These are phyloP conservation scores for Meredithiella fracta DNA, from an alignment of 2,329 filamentous ascomycete genomes.

Conservation along the genomic window DNA sequence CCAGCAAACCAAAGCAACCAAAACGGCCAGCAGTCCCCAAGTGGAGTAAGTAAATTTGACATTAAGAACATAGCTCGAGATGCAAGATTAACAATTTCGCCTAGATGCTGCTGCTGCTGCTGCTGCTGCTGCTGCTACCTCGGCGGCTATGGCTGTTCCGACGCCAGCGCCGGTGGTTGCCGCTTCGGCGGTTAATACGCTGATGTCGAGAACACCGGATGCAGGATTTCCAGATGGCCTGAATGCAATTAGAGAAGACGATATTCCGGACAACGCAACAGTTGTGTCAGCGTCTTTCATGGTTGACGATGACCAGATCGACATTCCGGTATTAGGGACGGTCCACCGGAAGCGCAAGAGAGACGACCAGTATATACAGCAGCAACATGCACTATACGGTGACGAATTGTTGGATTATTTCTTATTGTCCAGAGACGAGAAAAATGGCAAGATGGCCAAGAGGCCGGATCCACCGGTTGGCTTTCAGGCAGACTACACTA, in stretches of 20 bases:
- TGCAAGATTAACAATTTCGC: not conserved
- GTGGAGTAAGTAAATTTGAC: slow-evolving; percentile 23
- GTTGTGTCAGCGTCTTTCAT: slow-evolving; percentile 72
- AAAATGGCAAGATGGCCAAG: slow-evolving; percentile 36
- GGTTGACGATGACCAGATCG: slow-evolving; percentile 64
- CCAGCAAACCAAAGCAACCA: slow-evolving; percentile 66
- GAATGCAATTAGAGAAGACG: slow-evolving; percentile 40
- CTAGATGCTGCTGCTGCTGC: slow-evolving; percentile 1
- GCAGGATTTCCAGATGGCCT: slow-evolving; percentile 18
- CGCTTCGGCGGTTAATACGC: slow-evolving; percentile 4
- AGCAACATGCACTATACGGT: slow-evolving; percentile 78
- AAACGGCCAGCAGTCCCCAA: slow-evolving; percentile 50
- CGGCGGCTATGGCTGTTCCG: not conserved
- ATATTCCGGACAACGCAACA: slow-evolving; percentile 69
- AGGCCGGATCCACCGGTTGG: slow-evolving; percentile 66
- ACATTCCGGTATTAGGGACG: slow-evolving; percentile 29
- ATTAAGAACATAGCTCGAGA: not conserved
- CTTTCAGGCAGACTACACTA: slow-evolving; percentile 80
- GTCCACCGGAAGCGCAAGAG: slow-evolving; percentile 56
- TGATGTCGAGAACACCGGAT: slow-evolving; percentile 5
- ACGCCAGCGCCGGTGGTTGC: slow-evolving; percentile 5
- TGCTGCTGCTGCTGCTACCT: slow-evolving; percentile 22
- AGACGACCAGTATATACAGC: slow-evolving; percentile 47
- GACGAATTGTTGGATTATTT: slow-evolving; percentile 95
- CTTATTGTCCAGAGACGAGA: slow-evolving; percentile 66